Evolutionary conservation across 2,329 filamentous ascomycete species (phyloP).

Genomic region (Akanthomyces muscarius): DNA sequence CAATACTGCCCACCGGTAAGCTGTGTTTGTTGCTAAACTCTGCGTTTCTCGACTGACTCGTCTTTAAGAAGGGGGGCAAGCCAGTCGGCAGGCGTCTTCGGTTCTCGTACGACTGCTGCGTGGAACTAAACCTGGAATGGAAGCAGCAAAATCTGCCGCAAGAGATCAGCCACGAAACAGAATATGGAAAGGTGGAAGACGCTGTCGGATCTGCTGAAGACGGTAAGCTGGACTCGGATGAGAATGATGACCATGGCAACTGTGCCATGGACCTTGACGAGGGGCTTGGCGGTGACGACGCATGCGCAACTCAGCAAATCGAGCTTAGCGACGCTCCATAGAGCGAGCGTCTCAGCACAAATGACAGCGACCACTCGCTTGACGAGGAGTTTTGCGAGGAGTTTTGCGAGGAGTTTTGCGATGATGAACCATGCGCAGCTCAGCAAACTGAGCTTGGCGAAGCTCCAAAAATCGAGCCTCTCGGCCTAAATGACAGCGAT

Average conservation of each 20-base stretch:
- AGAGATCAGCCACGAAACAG: neutral
- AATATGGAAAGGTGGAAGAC: neutral
- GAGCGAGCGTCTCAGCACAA: neutral
- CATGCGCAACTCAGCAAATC: neutral
- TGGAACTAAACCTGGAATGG: conserved; percentile 31
- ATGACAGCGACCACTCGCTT: neutral
- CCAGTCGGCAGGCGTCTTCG: conserved; percentile 34
- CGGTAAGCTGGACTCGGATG: neutral
- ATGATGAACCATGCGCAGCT: neutral
- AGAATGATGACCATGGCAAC: neutral
- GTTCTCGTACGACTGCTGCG: conserved; percentile 31
- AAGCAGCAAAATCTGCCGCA: conserved; percentile 14
- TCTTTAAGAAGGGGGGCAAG: conserved; percentile 29
- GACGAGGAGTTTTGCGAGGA: neutral
- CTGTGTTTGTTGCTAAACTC: neutral
- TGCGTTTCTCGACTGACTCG: neutral
- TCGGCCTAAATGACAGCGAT: neutral
- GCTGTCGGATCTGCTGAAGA: neutral
- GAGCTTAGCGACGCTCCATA: neutral
- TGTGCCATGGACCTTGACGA: neutral
- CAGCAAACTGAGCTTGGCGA: neutral
- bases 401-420: neutral
- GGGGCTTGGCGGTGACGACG: neutral
- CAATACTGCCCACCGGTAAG: conserved; percentile 47
- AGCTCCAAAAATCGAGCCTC: no score